A percentile compares a stretch with the other conserved stretches of the same genome.
phyloP scores from a whole-genome alignment of 1,139 yeast genomes.

The Geotrichum restrictum region DNA sequence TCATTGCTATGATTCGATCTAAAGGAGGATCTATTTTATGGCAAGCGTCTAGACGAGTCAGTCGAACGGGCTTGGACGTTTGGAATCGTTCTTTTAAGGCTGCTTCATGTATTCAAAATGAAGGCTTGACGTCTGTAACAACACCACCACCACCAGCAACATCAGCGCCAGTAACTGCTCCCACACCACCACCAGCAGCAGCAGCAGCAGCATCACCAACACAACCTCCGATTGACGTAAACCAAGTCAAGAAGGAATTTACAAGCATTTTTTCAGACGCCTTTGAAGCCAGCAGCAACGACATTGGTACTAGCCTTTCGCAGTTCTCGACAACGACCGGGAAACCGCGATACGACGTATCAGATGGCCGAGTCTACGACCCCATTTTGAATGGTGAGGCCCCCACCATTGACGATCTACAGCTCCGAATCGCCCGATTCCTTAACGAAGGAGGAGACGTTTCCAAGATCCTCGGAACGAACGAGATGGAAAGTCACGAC shows the following conservation, averaged over 20 bases:
- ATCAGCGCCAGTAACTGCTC: neutral
- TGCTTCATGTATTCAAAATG: neutral
- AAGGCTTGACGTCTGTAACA: neutral
- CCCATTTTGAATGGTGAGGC: slow-evolving; percentile 8
- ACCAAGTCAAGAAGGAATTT: slow-evolving; percentile 6
- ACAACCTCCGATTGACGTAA: slow-evolving; percentile 1
- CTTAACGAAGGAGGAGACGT: slow-evolving; percentile 7
- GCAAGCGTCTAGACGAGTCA: slow-evolving; percentile 6
- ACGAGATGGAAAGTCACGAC: slow-evolving; percentile 11
- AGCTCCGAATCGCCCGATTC: slow-evolving; percentile 6
- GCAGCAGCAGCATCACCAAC: neutral
- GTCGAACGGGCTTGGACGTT: neutral
- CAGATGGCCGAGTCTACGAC: slow-evolving; percentile 12
- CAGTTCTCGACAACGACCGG: neutral
- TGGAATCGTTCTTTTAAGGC: slow-evolving; percentile 4
- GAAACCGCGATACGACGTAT: slow-evolving; percentile 5
- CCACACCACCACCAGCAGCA: neutral
- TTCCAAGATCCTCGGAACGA: slow-evolving; percentile 7
- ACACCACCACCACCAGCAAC: neutral
- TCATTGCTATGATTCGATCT: slow-evolving; percentile 5
- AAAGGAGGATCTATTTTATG: slow-evolving; percentile 7
- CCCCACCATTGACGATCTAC: slow-evolving; percentile 12
- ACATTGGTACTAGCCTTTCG: neutral
- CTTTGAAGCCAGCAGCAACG: slow-evolving; percentile 7
- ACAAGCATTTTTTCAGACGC: slow-evolving; percentile 8